phyloP scores from a whole-genome alignment of 768 basidiomycete species.

The Sarcodon sp. region DNA sequence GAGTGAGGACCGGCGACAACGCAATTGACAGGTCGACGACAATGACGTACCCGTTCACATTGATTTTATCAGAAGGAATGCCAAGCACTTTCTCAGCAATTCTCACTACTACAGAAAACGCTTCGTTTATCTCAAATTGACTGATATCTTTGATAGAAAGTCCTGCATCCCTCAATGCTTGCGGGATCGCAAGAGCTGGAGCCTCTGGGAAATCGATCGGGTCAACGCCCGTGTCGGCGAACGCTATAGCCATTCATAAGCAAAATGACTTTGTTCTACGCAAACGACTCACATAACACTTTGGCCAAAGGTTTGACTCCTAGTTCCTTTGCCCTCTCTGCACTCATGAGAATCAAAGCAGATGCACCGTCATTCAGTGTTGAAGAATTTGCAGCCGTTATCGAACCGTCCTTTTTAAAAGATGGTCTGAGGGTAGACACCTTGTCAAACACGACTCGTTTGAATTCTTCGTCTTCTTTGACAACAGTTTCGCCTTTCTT shows the following conservation, averaged over 20 bases:
- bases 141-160: constrained; percentile 76
- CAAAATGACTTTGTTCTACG: neutral
- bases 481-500: constrained; percentile 90
- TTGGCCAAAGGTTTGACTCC: constrained; percentile 90
- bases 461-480: constrained; percentile 96
- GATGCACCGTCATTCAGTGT: constrained; percentile 94
- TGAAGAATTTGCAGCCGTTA: constrained; percentile 96
- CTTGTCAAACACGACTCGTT: constrained; percentile 92
- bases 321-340: constrained; percentile 83
- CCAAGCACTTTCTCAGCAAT: constrained; percentile 82
- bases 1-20: constrained; percentile 3
- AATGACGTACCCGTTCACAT: constrained; percentile 64
- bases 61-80: constrained; percentile 82
- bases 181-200: constrained; percentile 83
- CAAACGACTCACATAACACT: constrained; percentile 54
- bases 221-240: constrained; percentile 92
- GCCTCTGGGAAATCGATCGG: constrained; percentile 97
- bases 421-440: constrained; percentile 79
- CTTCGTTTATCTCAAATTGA: constrained; percentile 94
- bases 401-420: constrained; percentile 80
- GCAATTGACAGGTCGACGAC: neutral
- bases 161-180: constrained; percentile 79
- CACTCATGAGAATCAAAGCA: constrained; percentile 89
- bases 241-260: constrained; percentile 39
- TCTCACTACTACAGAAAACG: constrained; percentile 89